Base-by-base conservation (phyloP, 1,284 basidiomycete genomes). In the Ceratobasidium sp. region DNA sequence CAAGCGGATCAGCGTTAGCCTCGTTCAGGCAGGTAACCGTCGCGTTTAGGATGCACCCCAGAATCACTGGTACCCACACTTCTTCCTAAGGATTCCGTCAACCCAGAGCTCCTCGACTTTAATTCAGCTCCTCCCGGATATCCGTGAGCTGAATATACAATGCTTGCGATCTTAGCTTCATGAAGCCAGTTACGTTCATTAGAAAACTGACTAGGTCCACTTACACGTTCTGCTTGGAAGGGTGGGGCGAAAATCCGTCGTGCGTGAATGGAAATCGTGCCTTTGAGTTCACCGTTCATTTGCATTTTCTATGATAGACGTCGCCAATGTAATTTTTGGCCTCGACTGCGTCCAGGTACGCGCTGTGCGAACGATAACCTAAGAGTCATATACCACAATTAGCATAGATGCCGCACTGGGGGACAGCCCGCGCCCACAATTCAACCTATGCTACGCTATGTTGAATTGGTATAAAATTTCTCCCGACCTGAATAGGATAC, bases 91-190 rank as follows among this genome's bases (percentile, higher is more conserved):
- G 15, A 76, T 65, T 5, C 60, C 71, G 27, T 76, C 75, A 5
- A 72, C 60, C 29, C 75, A 76, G 19, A 76, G 63, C 50, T 51
- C 51, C 66, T 76, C 75, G 22, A 74, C 65, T 9, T 48, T 50
- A 31, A 65, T 76, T 6, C 73, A 48, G 8, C 64, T 63, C 73
- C 75, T 75, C 47, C 75, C 75, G 17, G 73, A 57, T 22, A 69
- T 24, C 63, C 48, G 64, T 50, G 48, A 65, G 27, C 75, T 73
- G 4, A 51, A 50, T 8, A 69, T 63, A 36, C 62, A 73, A 57
- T 73, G 69, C 47, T 62, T 73, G 59, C 62, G 62, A 14, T 73
- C 69, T 57, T 73, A 73, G 17, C 69, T 72, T 33, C 22, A 44
- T 41, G 29, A 19, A 36, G 56, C 31, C 19, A n/a, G 15, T n/a